These are phyloP conservation scores for Phyllosticta ampelicida DNA, from an alignment of 2,329 filamentous ascomycete species.

Conservation along the genomic window DNA sequence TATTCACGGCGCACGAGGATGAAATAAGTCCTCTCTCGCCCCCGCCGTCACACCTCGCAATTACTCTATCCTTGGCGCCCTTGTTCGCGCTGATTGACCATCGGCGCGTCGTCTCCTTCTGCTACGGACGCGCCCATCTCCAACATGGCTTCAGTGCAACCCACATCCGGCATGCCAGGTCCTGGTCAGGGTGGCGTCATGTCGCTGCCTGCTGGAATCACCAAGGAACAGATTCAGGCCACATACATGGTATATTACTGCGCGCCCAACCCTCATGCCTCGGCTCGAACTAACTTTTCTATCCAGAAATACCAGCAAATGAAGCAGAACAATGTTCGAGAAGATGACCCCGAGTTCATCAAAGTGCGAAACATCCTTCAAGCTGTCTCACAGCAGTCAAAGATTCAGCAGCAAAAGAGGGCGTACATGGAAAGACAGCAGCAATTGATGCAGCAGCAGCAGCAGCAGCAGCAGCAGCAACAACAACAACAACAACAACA, in stretches of 20 bases:
- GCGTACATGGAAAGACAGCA: slow-evolving; percentile 32
- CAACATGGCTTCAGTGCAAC: slow-evolving; percentile 70
- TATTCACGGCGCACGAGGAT: slow-evolving; percentile 8
- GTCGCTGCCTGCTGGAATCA: slow-evolving; percentile 56
- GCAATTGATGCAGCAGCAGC: slow-evolving; percentile 39
- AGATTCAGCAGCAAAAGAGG: slow-evolving; percentile 38
- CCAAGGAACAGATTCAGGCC: slow-evolving; percentile 67
- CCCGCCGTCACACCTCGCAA: not conserved
- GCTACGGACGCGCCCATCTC: not conserved
- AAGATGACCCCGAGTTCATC: slow-evolving; percentile 76
- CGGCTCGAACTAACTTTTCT: slow-evolving; percentile 26
- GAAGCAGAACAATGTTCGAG: slow-evolving; percentile 72
- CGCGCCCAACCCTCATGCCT: slow-evolving; percentile 6
- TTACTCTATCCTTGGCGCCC: slow-evolving; percentile 1
- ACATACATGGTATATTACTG: slow-evolving; percentile 49
- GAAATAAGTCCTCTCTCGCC: not conserved
- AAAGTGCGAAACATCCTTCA: slow-evolving; percentile 68
- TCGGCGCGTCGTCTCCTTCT: slow-evolving; percentile 3
- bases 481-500: no score
- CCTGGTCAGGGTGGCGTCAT: slow-evolving; percentile 42
- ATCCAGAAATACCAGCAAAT: slow-evolving; percentile 76
- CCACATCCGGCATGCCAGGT: slow-evolving; percentile 48
- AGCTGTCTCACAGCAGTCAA: slow-evolving; percentile 55
- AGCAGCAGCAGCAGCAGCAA: slow-evolving; percentile 36
- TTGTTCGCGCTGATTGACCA: not conserved